Conservation (phyloP, 805 yeast genomes). For the Saccharomycopsis fermentans region DNA sequence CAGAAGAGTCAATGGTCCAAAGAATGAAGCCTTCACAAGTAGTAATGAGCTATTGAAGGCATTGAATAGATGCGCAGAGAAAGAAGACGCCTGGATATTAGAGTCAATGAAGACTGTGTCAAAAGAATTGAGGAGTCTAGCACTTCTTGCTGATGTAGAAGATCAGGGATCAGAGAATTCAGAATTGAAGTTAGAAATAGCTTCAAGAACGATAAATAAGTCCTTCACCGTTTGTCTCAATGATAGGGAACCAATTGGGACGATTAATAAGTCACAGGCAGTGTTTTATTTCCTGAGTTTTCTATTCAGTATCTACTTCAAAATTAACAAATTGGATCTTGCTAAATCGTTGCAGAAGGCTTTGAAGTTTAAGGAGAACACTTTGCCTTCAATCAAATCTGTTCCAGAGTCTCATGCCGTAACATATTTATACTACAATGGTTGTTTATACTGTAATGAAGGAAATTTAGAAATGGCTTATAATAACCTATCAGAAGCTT, state of each 20-base stretch:
- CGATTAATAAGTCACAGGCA: slow-evolving; percentile 45
- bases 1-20: not conserved
- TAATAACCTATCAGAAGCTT: slow-evolving; percentile 42
- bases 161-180: not conserved
- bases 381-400: slow-evolving; percentile 39
- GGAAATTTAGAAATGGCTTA: slow-evolving; percentile 46
- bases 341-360: slow-evolving; percentile 70
- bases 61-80: slow-evolving; percentile 44
- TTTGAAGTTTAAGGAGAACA: slow-evolving; percentile 39
- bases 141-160: slow-evolving; percentile 22
- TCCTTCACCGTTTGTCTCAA: slow-evolving; percentile 70
- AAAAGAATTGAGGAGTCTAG: slow-evolving; percentile 28
- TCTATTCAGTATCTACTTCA: slow-evolving; percentile 60
- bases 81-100: slow-evolving; percentile 44
- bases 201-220: slow-evolving; percentile 58
- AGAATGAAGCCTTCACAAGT: slow-evolving; percentile 20
- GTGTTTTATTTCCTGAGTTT: slow-evolving; percentile 63
- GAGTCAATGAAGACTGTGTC: slow-evolving; percentile 32
- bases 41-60: slow-evolving; percentile 34
- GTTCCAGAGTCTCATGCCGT: slow-evolving; percentile 45
- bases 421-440: slow-evolving; percentile 58
- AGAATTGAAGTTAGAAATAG: slow-evolving; percentile 19
- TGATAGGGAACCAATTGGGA: slow-evolving; percentile 52
- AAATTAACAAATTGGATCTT: slow-evolving; percentile 55
- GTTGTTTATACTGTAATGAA: slow-evolving; percentile 56